Evolutionary conservation across 192 early-diverging fungal species (phyloP).

Genomic region (Backusella luteola): DNA sequence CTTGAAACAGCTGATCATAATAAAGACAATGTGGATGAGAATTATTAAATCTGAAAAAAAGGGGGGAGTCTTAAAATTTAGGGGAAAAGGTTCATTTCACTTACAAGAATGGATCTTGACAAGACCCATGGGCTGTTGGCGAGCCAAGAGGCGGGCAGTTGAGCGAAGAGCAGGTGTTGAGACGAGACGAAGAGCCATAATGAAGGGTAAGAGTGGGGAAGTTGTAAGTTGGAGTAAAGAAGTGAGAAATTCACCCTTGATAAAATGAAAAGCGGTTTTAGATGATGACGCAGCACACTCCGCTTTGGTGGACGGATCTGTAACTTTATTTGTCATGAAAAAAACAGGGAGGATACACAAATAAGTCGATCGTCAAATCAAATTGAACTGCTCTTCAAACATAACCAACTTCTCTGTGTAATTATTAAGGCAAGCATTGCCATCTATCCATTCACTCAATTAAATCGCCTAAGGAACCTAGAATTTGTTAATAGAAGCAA

Average conservation of each 20-base stretch:
- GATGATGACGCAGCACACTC: conserved; percentile 4
- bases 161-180: conserved; percentile 26
- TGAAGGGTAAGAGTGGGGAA: background rate
- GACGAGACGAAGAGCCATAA: conserved; percentile 32
- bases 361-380: background rate
- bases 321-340: background rate
- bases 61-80: background rate
- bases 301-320: background rate
- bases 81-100: background rate
- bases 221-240: conserved; percentile 3
- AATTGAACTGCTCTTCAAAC: background rate
- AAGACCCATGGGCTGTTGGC: conserved; percentile 33
- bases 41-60: conserved; percentile 9
- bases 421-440: background rate
- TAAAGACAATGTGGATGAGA: background rate
- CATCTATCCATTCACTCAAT: background rate
- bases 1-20: background rate
- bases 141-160: conserved; percentile 15
- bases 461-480: background rate
- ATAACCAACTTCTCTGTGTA: background rate
- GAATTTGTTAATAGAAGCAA: background rate
- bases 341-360: background rate
- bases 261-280: background rate
- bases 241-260: conserved; percentile 5
- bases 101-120: conserved; percentile 37